Evolutionary conservation across 805 yeast genomes (phyloP), one percentile per base, ranked within the genome.

Genomic region (Candida boleticola): DNA sequence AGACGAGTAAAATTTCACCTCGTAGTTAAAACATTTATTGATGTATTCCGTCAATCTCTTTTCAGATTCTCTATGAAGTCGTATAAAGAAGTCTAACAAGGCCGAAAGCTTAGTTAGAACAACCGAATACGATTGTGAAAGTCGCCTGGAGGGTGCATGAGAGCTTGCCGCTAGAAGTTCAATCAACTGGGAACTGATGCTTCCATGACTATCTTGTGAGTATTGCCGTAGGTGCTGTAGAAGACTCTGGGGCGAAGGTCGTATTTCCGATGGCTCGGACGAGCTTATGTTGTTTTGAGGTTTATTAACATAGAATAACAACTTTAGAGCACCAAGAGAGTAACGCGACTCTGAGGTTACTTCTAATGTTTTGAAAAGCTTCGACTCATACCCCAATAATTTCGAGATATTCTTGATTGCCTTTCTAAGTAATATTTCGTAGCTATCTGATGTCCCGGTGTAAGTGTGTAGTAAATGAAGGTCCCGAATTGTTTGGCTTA

Each of bases 11-110:
- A 45, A 52, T 10, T 35, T 29, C 4, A 43, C 34, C 29, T 59
- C 61, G 38, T 57, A 46, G 3, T 36, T 31, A 19, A 55, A 46
- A 40, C 65, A 60, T 27, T 44, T 36, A 35, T 48, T 41, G 14
- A 38, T 29, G 19, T 38, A 29, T 10, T 20, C 29, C 3, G 29
- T 18, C 17, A 38, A 18, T 31, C 27, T 18, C 16, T 21, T 22
- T 18, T 38, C 36, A 14, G 41, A 29, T 17, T 38, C 36, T 20
- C 41, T 13, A n/a, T 38, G 41, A 10, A 29, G 21, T n/a, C 35
- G 41, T 14, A 38, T 31, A 20, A 36, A 27, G 18, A 36, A 36
- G 31, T 27, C 39, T 7, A 36, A 13, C 22, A 36, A 27, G 21
- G 21, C 39, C 9, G 39, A 25, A 19, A 36, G 18, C 30, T 36